These are phyloP conservation scores for Colletotrichum higginsianum DNA, from an alignment of 2,329 filamentous ascomycete species.

Conservation along the genomic window DNA sequence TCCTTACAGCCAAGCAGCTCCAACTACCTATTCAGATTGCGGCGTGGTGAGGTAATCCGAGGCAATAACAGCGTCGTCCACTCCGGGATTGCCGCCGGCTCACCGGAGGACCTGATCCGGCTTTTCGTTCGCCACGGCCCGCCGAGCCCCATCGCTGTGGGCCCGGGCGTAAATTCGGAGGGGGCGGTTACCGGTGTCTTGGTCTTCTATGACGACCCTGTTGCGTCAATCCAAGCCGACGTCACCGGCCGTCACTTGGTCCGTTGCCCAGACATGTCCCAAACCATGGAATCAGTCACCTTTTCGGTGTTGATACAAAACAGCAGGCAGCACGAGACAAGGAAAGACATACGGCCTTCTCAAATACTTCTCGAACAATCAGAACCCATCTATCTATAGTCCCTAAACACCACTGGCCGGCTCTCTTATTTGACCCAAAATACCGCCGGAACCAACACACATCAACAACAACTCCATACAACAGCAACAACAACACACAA, in stretches of 20 bases:
- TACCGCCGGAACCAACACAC: background rate
- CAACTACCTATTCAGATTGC: no score
- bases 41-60: background rate
- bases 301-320: background rate
- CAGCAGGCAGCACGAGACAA: background rate
- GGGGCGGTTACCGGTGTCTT: background rate
- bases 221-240: constrained; percentile 40
- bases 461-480: background rate
- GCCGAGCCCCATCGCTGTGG: constrained; percentile 15
- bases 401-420: background rate
- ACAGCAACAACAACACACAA: background rate
- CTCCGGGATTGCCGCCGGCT: background rate
- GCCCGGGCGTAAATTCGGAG: constrained; percentile 1
- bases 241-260: constrained; percentile 34
- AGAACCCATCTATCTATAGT: background rate
- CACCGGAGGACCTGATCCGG: constrained; percentile 2
- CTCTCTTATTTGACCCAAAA: no score
- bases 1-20: no score
- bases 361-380: background rate
- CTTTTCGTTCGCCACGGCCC: constrained; percentile 24
- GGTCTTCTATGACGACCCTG: constrained; percentile 32
- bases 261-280: background rate
- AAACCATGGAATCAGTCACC: background rate
- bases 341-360: background rate
- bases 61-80: background rate